Base-by-base conservation (phyloP, 148 eudicot genomes). In the Nepenthes mirabilis region DNA sequence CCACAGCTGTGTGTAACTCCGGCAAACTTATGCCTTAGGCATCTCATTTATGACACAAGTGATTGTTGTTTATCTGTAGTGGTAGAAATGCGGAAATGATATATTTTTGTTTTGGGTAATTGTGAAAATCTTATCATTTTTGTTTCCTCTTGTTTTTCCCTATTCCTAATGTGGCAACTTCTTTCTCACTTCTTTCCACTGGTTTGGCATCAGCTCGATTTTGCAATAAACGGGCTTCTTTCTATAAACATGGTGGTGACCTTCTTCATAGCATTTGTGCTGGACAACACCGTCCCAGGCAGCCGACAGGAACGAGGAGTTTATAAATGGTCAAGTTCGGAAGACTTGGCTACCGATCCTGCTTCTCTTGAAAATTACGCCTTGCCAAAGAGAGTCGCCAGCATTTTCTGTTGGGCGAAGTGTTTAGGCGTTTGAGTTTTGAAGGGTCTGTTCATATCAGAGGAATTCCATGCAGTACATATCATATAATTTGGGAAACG, bases 231-330 rank as follows among this genome's bases (percentile, higher is more conserved):
- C 34, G 98, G 82, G 14, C 85, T 93, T 49, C 65, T 93, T 52
- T 93, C 96, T 1, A 61, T 93, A 78, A 93, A 71, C 77, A 82
- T 88, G 95, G 91, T 93, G 70, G 91, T 93, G 67, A 82, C 95
- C 32, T 72, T 93, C 61, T 65, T 93, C 72, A 75, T 93, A 62
- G 98, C 98, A 34, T 68, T 93, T 49, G 49, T 88, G 61, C 73
- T 93, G 23, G 98, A 93, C 76, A 88, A 88, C 72, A 93, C 95
- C 0, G 96, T 86, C 34, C 98, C 98, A 45, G 95, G 95, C 5
- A 86, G 78, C 69, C 67, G 57, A 65, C 88, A 86, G 71, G 95
- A 93, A 68, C 81, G 89, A 58, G 96, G 98, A 5, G 80, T 73
- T 33, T 93, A 88, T 63, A 61, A 57, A 47, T 93, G 98, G 96